phyloP scores from a whole-genome alignment of 139 green algal species.

The Desmodesmus armatus region DNA sequence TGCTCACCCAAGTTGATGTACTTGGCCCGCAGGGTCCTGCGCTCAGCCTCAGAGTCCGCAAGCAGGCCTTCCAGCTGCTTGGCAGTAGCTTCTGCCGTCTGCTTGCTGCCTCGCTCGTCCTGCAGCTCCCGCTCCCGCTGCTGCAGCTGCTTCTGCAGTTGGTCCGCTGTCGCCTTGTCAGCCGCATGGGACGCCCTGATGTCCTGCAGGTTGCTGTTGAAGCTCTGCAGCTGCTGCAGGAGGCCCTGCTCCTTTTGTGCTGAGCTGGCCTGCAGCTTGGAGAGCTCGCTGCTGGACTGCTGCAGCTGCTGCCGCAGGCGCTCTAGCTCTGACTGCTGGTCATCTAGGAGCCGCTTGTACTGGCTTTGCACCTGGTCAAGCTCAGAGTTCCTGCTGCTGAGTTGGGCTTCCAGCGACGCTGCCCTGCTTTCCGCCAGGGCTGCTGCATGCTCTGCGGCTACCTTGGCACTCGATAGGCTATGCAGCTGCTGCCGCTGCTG shows the following conservation, averaged over 20 bases:
- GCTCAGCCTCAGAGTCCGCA: slow-evolving; percentile 37
- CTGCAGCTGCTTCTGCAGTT: background rate
- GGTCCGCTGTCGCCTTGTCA: background rate
- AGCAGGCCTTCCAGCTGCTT: slow-evolving; percentile 35
- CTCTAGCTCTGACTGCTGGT: slow-evolving; percentile 29
- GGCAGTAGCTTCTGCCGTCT: background rate
- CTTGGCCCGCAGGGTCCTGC: slow-evolving; percentile 13
- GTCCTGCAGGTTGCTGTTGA: slow-evolving; percentile 37
- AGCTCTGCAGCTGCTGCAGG: background rate
- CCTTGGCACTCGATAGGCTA: background rate
- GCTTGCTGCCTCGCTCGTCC: background rate
- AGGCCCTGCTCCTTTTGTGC: slow-evolving; percentile 22
- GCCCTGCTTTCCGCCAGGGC: background rate
- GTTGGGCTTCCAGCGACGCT: background rate
- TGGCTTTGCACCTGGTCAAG: slow-evolving; percentile 27
- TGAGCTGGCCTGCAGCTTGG: background rate
- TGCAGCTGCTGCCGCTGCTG: background rate
- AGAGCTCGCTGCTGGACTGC: background rate
- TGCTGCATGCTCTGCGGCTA: slow-evolving; percentile 31
- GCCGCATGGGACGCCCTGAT: background rate
- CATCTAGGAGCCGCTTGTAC: slow-evolving; percentile 7
- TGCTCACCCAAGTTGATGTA: slow-evolving; percentile 34
- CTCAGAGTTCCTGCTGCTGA: slow-evolving; percentile 19
- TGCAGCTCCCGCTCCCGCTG: background rate
- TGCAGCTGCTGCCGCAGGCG: slow-evolving; percentile 13